Evolutionary conservation across 257 asterid genomes (phyloP), one percentile per base, ranked within the genome.

Genomic region (Nicotiana obtusifolia): DNA sequence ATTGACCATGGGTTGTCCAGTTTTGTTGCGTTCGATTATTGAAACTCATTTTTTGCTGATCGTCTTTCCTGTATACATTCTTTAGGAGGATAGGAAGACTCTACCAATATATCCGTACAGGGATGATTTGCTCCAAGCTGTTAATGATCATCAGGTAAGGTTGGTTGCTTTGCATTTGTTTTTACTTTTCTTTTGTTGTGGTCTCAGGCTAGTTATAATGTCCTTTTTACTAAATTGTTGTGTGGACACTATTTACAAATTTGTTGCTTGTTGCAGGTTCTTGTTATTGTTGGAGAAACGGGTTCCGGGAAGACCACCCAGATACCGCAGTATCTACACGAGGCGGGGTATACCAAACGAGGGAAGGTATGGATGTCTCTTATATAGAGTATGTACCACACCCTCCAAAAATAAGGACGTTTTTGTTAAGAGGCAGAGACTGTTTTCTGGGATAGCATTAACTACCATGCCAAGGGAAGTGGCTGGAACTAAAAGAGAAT

Each of bases 261-360:
- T 82, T 64, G 54, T 71, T 84, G 54, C 14, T 65, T 69, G 62
- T 53, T 81, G 57, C 87, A 94, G 98, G 97, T 95, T 88, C 93
- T 95, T 85, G 97, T 95, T 79, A 93, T 92, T 85, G 98, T 95
- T 80, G 99, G 99, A 80, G 99, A 95, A 88, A 93, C 98, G 0
- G 98, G 98, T 65, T 95, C 99, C 15, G 99, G 99, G 20, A 95
- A 95, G 90, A 95, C 98, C 61, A 93, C 98, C 0, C 99, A 95
- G 88, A 93, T 95, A 84, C 97, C 99, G 49, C 99, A 95, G 83
- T 95, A 92, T 85, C 99, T 95, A 68, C 98, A 95, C 19, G 99
- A 95, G 88, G 98, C 98, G 28, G 99, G 99, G 76, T 95, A 89
- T 85, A 91, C 94, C 19, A 80, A 88, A 77, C 91, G 84, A 28